Conservation (phyloP, 768 basidiomycete species). For the Boletus reticulatus region DNA sequence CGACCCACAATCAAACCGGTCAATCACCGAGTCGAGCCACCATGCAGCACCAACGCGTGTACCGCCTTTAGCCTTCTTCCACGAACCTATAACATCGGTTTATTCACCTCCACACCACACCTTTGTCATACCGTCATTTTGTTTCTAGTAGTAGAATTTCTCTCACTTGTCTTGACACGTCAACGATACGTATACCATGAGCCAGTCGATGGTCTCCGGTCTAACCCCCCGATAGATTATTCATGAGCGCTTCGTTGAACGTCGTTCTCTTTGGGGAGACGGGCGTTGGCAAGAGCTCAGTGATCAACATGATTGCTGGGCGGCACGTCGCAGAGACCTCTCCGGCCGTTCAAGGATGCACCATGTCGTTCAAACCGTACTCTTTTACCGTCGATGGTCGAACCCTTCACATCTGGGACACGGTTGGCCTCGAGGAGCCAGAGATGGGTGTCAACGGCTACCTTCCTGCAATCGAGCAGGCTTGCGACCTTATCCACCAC, state of each 20-base stretch:
- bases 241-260: slow-evolving; percentile 30
- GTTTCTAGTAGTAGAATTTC: background rate
- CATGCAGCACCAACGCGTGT: background rate
- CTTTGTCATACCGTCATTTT: background rate
- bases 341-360: slow-evolving; percentile 35
- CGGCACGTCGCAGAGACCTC: slow-evolving; percentile 21
- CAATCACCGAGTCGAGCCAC: slow-evolving; percentile 23
- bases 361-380: slow-evolving; percentile 34
- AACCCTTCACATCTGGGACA: slow-evolving; percentile 32
- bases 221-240: slow-evolving; percentile 14
- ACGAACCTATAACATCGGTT: background rate
- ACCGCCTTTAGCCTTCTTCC: background rate
- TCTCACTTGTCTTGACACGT: background rate
- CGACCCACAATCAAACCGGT: slow-evolving; percentile 1
- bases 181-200: slow-evolving; percentile 6
- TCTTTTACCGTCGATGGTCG: slow-evolving; percentile 15
- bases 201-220: slow-evolving; percentile 10
- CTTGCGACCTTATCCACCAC: slow-evolving; percentile 32
- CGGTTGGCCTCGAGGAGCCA: slow-evolving; percentile 35
- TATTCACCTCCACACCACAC: background rate
- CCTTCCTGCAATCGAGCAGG: slow-evolving; percentile 30
- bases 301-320: slow-evolving; percentile 34
- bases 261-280: slow-evolving; percentile 46
- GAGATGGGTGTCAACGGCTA: slow-evolving; percentile 25
- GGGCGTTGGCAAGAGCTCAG: slow-evolving; percentile 36